These are phyloP conservation scores for Oryza officinalis DNA, from an alignment of 176 grass and related monocot genomes.

Conservation along the genomic window DNA sequence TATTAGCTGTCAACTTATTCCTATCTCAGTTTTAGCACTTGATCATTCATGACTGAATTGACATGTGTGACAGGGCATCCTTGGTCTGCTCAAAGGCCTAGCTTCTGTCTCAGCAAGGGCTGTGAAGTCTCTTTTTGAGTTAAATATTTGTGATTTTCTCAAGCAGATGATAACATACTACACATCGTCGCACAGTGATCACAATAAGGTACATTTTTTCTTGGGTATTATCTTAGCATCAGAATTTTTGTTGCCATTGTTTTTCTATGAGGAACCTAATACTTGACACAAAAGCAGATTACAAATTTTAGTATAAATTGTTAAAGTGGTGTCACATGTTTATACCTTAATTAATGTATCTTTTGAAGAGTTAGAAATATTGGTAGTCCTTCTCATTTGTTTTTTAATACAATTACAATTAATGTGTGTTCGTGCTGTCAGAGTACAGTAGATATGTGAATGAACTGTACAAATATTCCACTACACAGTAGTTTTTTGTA, in stretches of 20 bases:
- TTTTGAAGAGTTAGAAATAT: neutral
- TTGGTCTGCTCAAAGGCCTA: constrained; percentile 50
- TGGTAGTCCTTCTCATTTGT: neutral
- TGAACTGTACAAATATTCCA: neutral
- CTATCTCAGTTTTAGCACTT: neutral
- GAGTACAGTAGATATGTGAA: constrained; percentile 5
- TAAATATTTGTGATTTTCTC: constrained; percentile 44
- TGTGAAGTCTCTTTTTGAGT: constrained; percentile 52
- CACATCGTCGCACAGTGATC: constrained; percentile 10
- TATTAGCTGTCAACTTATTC: neutral
- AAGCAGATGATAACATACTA: constrained; percentile 44
- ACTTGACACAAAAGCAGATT: neutral
- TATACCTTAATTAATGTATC: neutral
- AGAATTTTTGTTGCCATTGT: neutral
- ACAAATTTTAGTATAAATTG: neutral
- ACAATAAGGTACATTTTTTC: constrained; percentile 31
- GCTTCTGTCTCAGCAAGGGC: constrained; percentile 43
- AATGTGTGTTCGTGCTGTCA: neutral
- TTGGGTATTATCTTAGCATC: neutral
- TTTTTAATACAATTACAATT: neutral
- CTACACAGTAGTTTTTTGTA: neutral
- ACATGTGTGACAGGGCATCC: constrained; percentile 38
- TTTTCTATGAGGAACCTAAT: neutral
- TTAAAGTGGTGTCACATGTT: neutral
- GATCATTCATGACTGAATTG: constrained; percentile 15